Evolutionary conservation across 352 stramenopile species (phyloP).

Genomic region (Phytophthora chlamydospora): DNA sequence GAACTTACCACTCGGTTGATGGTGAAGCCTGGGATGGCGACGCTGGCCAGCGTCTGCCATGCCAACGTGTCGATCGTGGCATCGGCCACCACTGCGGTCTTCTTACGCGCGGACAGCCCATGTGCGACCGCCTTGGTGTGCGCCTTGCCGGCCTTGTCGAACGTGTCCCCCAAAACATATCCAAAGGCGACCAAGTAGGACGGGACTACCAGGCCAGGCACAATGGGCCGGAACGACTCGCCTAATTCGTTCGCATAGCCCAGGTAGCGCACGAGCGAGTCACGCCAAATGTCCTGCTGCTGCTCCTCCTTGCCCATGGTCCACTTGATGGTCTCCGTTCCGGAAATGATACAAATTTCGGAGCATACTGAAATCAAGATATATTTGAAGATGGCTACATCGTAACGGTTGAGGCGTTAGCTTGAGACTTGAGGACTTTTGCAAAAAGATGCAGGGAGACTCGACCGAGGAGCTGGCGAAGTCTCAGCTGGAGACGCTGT

Average conservation of each 20-base stretch:
- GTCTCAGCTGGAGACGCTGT: constrained; percentile 60
- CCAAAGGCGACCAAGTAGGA: constrained; percentile 86
- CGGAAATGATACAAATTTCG: not conserved
- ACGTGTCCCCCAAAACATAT: constrained; percentile 86
- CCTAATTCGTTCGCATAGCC: constrained; percentile 91
- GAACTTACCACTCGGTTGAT: constrained; percentile 79
- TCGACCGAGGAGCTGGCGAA: constrained; percentile 43
- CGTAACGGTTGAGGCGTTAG: constrained; percentile 17
- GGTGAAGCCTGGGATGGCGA: constrained; percentile 82
- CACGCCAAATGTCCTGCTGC: constrained; percentile 75
- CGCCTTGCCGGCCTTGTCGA: constrained; percentile 72
- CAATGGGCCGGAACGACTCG: constrained; percentile 86
- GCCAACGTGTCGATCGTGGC: constrained; percentile 74
- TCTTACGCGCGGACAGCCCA: constrained; percentile 33
- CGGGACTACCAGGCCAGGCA: constrained; percentile 65
- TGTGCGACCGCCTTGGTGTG: constrained; percentile 34
- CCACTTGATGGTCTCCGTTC: constrained; percentile 11
- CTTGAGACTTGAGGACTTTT: constrained; percentile 4
- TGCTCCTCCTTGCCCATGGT: constrained; percentile 4
- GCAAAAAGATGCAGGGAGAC: constrained; percentile 13
- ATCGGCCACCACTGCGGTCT: constrained; percentile 39
- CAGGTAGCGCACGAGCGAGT: constrained; percentile 88
- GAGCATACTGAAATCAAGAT: constrained; percentile 5
- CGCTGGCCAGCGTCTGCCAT: constrained; percentile 87
- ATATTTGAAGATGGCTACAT: constrained; percentile 19